Conservation (phyloP, 2,329 filamentous ascomycete genomes). For the Aspergillus puulaauensis region DNA sequence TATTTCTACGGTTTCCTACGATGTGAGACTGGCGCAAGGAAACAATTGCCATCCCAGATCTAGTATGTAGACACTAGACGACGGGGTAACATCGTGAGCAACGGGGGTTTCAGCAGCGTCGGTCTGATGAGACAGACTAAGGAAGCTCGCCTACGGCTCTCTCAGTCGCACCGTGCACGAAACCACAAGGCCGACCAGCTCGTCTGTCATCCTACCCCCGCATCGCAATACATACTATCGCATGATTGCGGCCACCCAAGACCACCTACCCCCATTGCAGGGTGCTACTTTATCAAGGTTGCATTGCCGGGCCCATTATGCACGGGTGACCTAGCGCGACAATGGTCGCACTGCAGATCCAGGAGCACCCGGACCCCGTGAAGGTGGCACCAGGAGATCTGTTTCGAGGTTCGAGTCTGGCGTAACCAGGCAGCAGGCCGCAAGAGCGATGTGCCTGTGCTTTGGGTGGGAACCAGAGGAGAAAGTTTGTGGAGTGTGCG, state of each 20-base stretch:
- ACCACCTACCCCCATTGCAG: slow-evolving; percentile 60
- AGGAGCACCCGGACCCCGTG: slow-evolving; percentile 65
- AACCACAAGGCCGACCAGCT: slow-evolving; percentile 50
- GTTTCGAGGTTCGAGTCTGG: slow-evolving; percentile 61
- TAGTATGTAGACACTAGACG: slow-evolving; percentile 72
- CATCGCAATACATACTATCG: slow-evolving; percentile 53
- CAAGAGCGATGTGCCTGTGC: slow-evolving; percentile 57
- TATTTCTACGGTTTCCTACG: slow-evolving; percentile 94
- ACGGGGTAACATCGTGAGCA: slow-evolving; percentile 77
- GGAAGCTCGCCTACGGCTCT: slow-evolving; percentile 61
- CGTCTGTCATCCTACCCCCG: slow-evolving; percentile 46
- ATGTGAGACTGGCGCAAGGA: slow-evolving; percentile 58
- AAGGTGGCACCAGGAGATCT: slow-evolving; percentile 67
- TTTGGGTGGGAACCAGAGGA: slow-evolving; percentile 72
- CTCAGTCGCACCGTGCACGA: slow-evolving; percentile 50
- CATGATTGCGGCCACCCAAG: slow-evolving; percentile 60
- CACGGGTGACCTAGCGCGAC: slow-evolving; percentile 57
- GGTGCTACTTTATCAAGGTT: slow-evolving; percentile 87
- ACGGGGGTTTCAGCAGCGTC: slow-evolving; percentile 76
- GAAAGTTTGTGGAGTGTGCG: slow-evolving; percentile 61
- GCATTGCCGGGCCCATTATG: slow-evolving; percentile 57
- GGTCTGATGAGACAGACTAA: slow-evolving; percentile 80
- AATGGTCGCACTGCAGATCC: slow-evolving; percentile 50
- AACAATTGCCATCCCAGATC: slow-evolving; percentile 61
- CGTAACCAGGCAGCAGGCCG: too few species aligned